phyloP scores from a whole-genome alignment of 192 early-diverging fungal genomes.

The Neocallimastix lanati region DNA sequence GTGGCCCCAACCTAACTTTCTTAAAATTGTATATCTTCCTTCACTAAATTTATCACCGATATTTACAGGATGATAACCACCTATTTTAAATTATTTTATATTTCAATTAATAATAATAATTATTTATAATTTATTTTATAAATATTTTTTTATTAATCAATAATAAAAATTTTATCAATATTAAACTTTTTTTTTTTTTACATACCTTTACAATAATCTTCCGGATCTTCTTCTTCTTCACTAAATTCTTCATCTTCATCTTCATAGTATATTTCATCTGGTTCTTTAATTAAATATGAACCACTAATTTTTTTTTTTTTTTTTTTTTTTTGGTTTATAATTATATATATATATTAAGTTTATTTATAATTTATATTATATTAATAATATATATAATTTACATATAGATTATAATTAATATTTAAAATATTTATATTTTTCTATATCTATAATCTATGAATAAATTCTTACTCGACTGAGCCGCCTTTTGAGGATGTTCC shows the following conservation, averaged over 20 bases:
- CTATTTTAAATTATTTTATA: constrained; percentile 2
- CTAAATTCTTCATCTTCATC: constrained; percentile 12
- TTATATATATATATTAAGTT: no score
- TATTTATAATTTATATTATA: no score
- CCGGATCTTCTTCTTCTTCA: constrained; percentile 65
- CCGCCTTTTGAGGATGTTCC: neutral
- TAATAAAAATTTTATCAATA: no score
- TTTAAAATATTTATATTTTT: no score
- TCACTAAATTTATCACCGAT: constrained; percentile 66
- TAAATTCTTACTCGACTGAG: neutral
- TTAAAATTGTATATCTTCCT: constrained; percentile 60
- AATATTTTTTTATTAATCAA: no score
- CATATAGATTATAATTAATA: no score
- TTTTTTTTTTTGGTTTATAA: no score
- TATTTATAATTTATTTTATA: no score
- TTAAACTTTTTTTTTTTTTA: no score
- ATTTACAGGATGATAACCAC: constrained; percentile 83
- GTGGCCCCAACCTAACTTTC: constrained; percentile 97
- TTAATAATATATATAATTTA: no score
- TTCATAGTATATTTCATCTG: neutral
- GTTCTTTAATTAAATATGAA: neutral
- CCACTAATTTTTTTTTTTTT: no score
- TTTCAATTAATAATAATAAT: neutral
- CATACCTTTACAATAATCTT: constrained; percentile 68
- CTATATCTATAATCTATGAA: no score